phyloP scores from a whole-genome alignment of 352 stramenopile species.

The Halophytophthora polymorphica region DNA sequence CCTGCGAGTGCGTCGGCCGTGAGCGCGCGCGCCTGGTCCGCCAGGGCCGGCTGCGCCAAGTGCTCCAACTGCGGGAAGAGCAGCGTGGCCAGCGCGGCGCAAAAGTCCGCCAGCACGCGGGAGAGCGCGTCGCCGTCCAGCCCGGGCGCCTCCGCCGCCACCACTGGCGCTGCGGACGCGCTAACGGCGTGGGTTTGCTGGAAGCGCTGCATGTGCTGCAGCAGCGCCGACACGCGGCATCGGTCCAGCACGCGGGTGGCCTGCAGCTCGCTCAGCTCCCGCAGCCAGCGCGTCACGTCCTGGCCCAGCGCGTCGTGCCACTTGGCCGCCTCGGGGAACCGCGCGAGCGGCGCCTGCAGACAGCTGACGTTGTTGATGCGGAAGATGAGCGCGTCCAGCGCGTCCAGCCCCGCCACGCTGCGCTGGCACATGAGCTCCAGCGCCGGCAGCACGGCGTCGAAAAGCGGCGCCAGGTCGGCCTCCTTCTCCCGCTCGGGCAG shows the following conservation, averaged over 20 bases:
- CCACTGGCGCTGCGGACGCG: conserved; percentile 3
- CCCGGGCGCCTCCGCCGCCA: conserved; percentile 15
- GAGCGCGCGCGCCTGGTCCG: conserved; percentile 37
- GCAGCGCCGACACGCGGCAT: conserved; percentile 30
- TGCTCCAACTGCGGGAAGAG: conserved; percentile 53
- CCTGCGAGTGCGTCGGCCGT: conserved; percentile 37
- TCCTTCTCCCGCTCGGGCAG: conserved; percentile 50
- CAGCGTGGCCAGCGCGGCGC: conserved; percentile 38
- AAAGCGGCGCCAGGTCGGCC: conserved; percentile 45
- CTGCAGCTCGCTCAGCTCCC: conserved; percentile 44
- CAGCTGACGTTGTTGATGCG: conserved; percentile 75
- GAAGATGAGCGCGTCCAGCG: conserved; percentile 60
- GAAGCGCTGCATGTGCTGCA: conserved; percentile 38
- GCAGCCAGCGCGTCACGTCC: conserved; percentile 36
- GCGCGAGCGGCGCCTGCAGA: conserved; percentile 39
- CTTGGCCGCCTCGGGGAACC: conserved; percentile 38
- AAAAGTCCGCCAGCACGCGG: conserved; percentile 55
- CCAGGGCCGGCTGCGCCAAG: conserved; percentile 43
- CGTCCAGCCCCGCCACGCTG: conserved; percentile 31
- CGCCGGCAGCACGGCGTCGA: conserved; percentile 47
- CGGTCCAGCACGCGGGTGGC: conserved; percentile 45
- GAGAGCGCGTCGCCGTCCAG: conserved; percentile 50
- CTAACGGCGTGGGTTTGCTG: conserved; percentile 24
- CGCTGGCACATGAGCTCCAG: conserved; percentile 51
- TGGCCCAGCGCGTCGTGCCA: conserved; percentile 33